Base-by-base conservation (phyloP, 345 rosid genomes). In the Capsella bursapastoris region DNA sequence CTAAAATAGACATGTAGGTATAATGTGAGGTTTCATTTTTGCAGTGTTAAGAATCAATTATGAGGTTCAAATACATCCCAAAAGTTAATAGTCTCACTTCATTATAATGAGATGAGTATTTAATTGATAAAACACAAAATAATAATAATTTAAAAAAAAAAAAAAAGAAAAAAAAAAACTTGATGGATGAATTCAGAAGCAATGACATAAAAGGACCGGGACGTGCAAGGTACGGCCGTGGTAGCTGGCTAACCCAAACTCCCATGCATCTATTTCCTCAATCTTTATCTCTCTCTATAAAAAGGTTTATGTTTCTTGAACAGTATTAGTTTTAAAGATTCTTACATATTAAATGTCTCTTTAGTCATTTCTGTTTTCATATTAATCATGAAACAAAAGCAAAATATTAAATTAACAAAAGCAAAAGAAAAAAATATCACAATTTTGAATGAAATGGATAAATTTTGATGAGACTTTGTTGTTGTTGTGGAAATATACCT, bases 201-300 rank as follows among this genome's bases (percentile, higher is more conserved):
- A 60, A 49, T 60, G 15, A 28, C 58, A 35, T 8, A 59, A 51
- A 51, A 69, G 76, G 68, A 62, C 68, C 50, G 32, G 57, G 57
- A 55, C 57, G 38, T 64, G 71, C 64, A 73, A 73, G 65, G 65
- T 25, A 56, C 71, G 50, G 56, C 35, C 13, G 9, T 73, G 64
- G 77, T 73, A 64, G 71, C 18, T 72, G 64, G 57, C 64, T 34
- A 32, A 65, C 57, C 44, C 77, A 32, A 41, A 52, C 57, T 34
- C 70, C 70, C 38, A 53, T 44, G 47, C 76, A 63, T 64, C 35
- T 31, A 52, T 25, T 49, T 49, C 53, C 53, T 16, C 55, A 22
- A 8, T 50, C 13, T 10, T 10, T 10, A 9, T 51, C 34, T 27
- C 34, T 6, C 34, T 11, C 4, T 1, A 43, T 43, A 1, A 13